phyloP scores from a whole-genome alignment of 371 early-diverging fungal genomes.

The Batkoa obscura region DNA sequence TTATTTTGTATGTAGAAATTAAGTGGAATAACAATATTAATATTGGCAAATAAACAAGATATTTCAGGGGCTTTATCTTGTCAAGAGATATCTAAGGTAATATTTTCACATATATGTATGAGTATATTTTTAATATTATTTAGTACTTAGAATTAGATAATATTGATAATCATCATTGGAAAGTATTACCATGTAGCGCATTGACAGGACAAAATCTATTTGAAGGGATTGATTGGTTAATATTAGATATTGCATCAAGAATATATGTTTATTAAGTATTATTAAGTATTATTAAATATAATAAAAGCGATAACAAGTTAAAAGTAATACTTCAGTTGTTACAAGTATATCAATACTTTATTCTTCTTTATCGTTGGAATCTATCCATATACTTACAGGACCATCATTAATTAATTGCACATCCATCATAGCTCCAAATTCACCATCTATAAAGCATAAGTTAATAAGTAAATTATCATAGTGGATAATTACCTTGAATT shows the following conservation, averaged over 20 bases:
- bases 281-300: too few relatives aligned
- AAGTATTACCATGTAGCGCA: constrained; percentile 74
- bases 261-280: too few relatives aligned
- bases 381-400: constrained; percentile 57
- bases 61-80: constrained; percentile 56
- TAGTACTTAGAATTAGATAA: constrained; percentile 48
- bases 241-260: constrained; percentile 70
- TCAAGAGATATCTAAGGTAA: constrained; percentile 47
- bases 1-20: constrained; percentile 26
- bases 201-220: constrained; percentile 72
- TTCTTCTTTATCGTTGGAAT: too few relatives aligned
- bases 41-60: constrained; percentile 95
- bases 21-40: constrained; percentile 78
- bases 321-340: too few relatives aligned
- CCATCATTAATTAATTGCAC: constrained; percentile 73
- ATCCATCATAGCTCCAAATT: constrained; percentile 71
- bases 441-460: constrained; percentile 28
- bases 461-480: constrained; percentile 10
- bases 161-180: constrained; percentile 82
- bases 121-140: background rate
- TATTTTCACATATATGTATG: too few relatives aligned
- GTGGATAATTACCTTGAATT: constrained; percentile 34
- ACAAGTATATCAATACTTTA: too few relatives aligned
- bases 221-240: constrained; percentile 85
- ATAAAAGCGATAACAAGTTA: too few relatives aligned